Conservation (phyloP, 1,284 basidiomycete species). For the Pulveroboletus sp. region DNA sequence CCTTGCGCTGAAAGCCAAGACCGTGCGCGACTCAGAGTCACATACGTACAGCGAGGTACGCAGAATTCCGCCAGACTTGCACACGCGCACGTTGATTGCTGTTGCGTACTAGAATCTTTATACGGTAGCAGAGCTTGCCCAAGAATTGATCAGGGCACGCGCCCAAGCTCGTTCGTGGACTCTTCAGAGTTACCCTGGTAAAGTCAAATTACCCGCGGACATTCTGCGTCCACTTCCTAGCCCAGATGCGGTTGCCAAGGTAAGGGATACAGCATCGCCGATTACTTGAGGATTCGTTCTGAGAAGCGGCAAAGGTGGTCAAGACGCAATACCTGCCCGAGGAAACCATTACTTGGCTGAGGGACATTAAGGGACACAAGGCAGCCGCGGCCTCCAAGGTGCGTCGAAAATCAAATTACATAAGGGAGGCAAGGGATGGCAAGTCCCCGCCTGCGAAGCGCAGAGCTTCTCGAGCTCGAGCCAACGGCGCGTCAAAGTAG, state of each 20-base stretch:
- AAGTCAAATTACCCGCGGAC: slow-evolving; percentile 79
- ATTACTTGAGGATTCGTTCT: not conserved
- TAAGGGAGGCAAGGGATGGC: slow-evolving; percentile 30
- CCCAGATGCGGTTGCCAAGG: slow-evolving; percentile 64
- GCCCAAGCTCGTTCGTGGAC: slow-evolving; percentile 75
- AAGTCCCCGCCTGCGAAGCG: slow-evolving; percentile 43
- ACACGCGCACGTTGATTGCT: not conserved
- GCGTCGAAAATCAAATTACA: slow-evolving; percentile 6
- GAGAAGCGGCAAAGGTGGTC: slow-evolving; percentile 47
- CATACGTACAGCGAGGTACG: slow-evolving; percentile 68
- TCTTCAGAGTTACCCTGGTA: slow-evolving; percentile 78
- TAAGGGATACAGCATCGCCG: slow-evolving; percentile 25
- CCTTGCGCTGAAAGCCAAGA: slow-evolving; percentile 83
- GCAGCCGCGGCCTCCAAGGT: slow-evolving; percentile 25
- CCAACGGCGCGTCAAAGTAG: slow-evolving; percentile 46
- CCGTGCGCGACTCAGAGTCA: slow-evolving; percentile 76
- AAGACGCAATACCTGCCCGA: slow-evolving; percentile 68
- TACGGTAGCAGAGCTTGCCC: slow-evolving; percentile 85
- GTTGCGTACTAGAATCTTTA: slow-evolving; percentile 83
- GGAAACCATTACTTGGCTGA: slow-evolving; percentile 56
- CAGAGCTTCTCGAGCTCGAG: slow-evolving; percentile 41
- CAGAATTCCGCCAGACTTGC: not conserved
- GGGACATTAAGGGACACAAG: slow-evolving; percentile 37
- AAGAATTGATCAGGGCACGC: slow-evolving; percentile 78
- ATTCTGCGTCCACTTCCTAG: slow-evolving; percentile 72